A percentile compares a stretch with the other conserved stretches of the same genome.
phyloP scores from a whole-genome alignment of 257 asterid species.

The Galeopsis tetrahit region DNA sequence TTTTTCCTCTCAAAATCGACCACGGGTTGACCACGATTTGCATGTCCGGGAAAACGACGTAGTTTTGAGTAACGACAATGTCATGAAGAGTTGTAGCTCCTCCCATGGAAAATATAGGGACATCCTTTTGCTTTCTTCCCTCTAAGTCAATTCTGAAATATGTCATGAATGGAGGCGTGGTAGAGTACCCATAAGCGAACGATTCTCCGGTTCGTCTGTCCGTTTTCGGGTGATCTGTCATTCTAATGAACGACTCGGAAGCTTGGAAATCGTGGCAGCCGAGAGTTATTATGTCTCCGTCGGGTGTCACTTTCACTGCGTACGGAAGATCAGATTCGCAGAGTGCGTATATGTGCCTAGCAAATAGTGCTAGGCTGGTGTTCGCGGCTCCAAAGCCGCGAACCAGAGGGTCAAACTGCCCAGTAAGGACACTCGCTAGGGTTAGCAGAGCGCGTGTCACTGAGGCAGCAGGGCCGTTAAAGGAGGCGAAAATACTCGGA shows the following conservation, averaged over 20 bases:
- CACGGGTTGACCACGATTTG: constrained; percentile 24
- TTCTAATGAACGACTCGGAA: neutral
- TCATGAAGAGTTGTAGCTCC: constrained; percentile 1
- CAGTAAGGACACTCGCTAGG: neutral
- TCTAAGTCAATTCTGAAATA: neutral
- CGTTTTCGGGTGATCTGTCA: constrained; percentile 30
- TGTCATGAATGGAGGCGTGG: neutral
- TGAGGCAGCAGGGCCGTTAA: constrained; percentile 12
- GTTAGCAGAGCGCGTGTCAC: neutral
- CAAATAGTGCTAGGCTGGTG: constrained; percentile 18
- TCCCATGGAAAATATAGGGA: constrained; percentile 14
- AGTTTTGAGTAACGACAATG: constrained; percentile 21
- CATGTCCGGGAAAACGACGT: constrained; percentile 23
- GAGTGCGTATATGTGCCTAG: constrained; percentile 18
- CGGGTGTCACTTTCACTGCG: neutral
- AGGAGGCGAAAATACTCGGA: constrained; percentile 27
- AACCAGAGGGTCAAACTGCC: constrained; percentile 18
- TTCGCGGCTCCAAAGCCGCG: constrained; percentile 24
- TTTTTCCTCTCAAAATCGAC: constrained; percentile 8
- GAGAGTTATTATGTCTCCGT: constrained; percentile 2
- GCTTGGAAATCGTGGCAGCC: constrained; percentile 20
- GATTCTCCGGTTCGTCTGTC: constrained; percentile 16
- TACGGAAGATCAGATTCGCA: constrained; percentile 35
- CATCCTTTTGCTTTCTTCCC: constrained; percentile 3
- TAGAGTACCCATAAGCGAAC: neutral